These are phyloP conservation scores for Agapanthus africanus DNA, from an alignment of 106 monocot species.

Conservation along the genomic window DNA sequence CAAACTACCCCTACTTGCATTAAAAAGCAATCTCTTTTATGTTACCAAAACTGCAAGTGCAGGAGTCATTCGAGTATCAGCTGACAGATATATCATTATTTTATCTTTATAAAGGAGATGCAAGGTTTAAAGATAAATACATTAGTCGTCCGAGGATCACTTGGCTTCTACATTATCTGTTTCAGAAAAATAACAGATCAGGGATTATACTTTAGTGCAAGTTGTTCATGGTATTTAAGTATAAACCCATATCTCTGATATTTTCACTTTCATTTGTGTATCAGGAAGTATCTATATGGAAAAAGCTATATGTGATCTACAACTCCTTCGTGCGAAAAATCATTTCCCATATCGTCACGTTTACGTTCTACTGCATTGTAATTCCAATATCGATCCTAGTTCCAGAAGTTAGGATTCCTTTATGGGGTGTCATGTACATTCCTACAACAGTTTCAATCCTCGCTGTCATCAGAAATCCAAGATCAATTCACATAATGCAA, in stretches of 20 bases:
- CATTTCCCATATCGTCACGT: slow-evolving; percentile 26
- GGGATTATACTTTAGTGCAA: too few relatives aligned
- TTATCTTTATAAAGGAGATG: too few relatives aligned
- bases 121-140: too few relatives aligned
- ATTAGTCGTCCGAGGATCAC: too few relatives aligned
- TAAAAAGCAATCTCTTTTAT: too few relatives aligned
- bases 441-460: slow-evolving; percentile 33
- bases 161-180: not conserved
- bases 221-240: too few relatives aligned
- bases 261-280: too few relatives aligned
- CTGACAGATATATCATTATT: too few relatives aligned
- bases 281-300: slow-evolving; percentile 34
- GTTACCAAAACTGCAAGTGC: too few relatives aligned
- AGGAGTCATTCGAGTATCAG: too few relatives aligned
- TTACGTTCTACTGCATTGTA: slow-evolving; percentile 36
- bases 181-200: not conserved
- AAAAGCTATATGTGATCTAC: slow-evolving; percentile 40
- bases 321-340: slow-evolving; percentile 47
- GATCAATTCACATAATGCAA: slow-evolving; percentile 18
- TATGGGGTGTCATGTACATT: slow-evolving; percentile 46
- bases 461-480: slow-evolving; percentile 31
- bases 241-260: too few relatives aligned
- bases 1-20: too few relatives aligned
- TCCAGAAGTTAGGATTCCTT: slow-evolving; percentile 33
- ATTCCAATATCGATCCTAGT: slow-evolving; percentile 32